Percentiles rank a stretch among this genome's conserved stretches.
Conservation (phyloP, 2,329 filamentous ascomycete genomes). For the Alternaria arbusti region DNA sequence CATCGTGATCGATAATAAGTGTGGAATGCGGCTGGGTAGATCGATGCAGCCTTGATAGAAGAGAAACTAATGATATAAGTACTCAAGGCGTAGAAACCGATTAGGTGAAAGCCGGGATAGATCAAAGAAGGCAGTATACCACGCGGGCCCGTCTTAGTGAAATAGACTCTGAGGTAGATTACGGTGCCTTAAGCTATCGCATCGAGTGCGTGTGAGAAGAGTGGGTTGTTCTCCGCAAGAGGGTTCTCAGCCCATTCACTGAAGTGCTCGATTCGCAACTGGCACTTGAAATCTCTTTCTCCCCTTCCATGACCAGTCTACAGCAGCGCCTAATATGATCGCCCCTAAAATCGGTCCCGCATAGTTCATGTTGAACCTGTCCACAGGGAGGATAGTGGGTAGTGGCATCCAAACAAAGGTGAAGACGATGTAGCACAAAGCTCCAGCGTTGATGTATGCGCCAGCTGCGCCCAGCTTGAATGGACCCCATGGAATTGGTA, state of each 20-base stretch:
- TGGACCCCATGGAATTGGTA: conserved; percentile 25
- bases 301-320: conserved; percentile 32
- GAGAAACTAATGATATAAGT: not conserved
- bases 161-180: not conserved
- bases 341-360: conserved; percentile 32
- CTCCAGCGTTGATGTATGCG: conserved; percentile 26
- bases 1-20: not conserved
- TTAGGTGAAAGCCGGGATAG: not conserved
- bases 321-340: conserved; percentile 26
- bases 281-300: conserved; percentile 36
- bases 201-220: not conserved
- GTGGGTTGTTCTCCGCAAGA: not conserved
- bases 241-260: not conserved
- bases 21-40: not conserved
- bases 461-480: conserved; percentile 30
- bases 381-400: conserved; percentile 27
- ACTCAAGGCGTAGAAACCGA: not conserved
- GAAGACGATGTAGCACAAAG: conserved; percentile 32
- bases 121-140: not conserved
- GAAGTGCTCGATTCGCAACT: not conserved
- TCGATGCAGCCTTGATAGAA: not conserved
- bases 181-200: not conserved
- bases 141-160: not conserved
- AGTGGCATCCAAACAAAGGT: conserved; percentile 37
- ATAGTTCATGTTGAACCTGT: conserved; percentile 33